Conservation (phyloP, 1,139 yeast genomes). For the Starmera stellimalicola region DNA sequence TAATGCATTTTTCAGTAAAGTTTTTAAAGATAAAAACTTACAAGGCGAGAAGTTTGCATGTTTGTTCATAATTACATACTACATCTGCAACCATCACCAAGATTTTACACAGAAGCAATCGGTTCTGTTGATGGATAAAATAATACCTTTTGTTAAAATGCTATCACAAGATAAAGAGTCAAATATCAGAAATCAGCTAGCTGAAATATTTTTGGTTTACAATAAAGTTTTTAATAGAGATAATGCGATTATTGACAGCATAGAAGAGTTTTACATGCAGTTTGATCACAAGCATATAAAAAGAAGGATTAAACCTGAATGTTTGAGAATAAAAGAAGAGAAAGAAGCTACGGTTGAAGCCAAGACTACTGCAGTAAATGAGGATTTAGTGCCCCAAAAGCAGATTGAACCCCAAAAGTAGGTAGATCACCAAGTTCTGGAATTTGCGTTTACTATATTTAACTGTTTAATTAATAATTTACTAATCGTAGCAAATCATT, state of each 20-base stretch:
- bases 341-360: too few relatives aligned
- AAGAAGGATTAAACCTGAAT: background rate
- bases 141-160: slow-evolving; percentile 4
- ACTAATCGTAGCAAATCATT: too few relatives aligned
- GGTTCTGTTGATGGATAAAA: slow-evolving; percentile 3
- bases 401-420: too few relatives aligned
- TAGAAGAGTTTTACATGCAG: background rate
- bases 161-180: slow-evolving; percentile 13
- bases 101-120: slow-evolving; percentile 4
- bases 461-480: too few relatives aligned
- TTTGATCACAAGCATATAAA: background rate
- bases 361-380: too few relatives aligned
- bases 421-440: too few relatives aligned
- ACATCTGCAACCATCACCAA: slow-evolving; percentile 9
- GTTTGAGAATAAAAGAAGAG: too few relatives aligned
- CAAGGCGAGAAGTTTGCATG: slow-evolving; percentile 16
- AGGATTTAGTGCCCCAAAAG: too few relatives aligned
- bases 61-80: slow-evolving; percentile 16
- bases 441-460: too few relatives aligned
- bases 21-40: slow-evolving; percentile 9
- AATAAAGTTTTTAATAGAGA: slow-evolving; percentile 3
- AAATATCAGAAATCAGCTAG: slow-evolving; percentile 12
- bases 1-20: slow-evolving; percentile 8
- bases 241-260: background rate
- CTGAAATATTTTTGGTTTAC: slow-evolving; percentile 11